These are phyloP conservation scores for Epichloe hybrida DNA, from an alignment of 2,329 filamentous ascomycete genomes.

Conservation along the genomic window DNA sequence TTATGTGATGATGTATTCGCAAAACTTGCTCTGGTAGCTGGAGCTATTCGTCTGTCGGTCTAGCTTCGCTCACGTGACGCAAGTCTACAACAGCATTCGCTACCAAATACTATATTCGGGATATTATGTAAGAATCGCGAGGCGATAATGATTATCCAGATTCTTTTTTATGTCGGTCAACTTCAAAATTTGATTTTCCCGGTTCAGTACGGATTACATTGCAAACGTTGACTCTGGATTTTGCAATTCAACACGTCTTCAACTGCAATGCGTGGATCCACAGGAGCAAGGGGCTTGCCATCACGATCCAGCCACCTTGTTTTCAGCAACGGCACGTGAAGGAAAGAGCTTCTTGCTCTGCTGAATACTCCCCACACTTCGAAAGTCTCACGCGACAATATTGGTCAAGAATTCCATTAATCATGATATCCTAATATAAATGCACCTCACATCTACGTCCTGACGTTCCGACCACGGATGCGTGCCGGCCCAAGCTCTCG, in stretches of 20 bases:
- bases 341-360: too few species aligned
- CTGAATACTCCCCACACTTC: neutral
- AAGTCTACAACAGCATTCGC: neutral
- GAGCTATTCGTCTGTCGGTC: neutral
- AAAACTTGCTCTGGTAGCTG: neutral
- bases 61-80: slow-evolving; percentile 4
- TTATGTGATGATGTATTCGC: slow-evolving; percentile 2
- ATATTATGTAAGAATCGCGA: too few species aligned
- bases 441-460: neutral
- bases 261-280: too few species aligned
- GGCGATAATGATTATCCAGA: too few species aligned
- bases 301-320: neutral
- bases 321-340: neutral
- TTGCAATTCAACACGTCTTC: too few species aligned
- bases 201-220: too few species aligned
- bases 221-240: too few species aligned
- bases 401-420: neutral
- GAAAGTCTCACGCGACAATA: neutral
- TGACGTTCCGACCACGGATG: slow-evolving; percentile 25
- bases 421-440: slow-evolving; percentile 1
- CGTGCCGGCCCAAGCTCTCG: slow-evolving; percentile 65
- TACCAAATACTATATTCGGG: too few species aligned
- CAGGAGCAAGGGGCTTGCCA: too few species aligned
- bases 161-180: too few species aligned
- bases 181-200: too few species aligned